Percentiles rank a stretch among this genome's conserved stretches.
These are phyloP conservation scores for Vitis vinifera DNA, from an alignment of 164 flowering plant species.

Conservation along the genomic window DNA sequence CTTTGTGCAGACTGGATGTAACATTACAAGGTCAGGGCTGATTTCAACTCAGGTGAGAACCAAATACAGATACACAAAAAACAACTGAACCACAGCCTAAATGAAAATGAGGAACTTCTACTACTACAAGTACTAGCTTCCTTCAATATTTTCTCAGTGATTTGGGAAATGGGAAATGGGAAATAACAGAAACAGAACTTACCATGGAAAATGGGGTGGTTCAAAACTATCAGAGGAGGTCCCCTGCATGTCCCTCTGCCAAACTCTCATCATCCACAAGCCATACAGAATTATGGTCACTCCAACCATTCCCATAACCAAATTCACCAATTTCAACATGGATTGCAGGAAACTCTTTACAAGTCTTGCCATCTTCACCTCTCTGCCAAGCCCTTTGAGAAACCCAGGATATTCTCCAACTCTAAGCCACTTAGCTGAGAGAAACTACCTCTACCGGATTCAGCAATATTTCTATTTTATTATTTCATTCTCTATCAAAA, in stretches of 20 bases:
- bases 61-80: no score
- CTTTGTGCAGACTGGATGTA: no score
- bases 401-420: not conserved
- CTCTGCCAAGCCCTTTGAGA: not conserved
- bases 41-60: no score
- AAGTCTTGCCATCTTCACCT: constrained; percentile 33
- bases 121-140: no score
- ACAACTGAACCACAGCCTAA: no score
- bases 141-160: no score
- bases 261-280: constrained; percentile 32
- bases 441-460: not conserved
- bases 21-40: no score
- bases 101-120: no score
- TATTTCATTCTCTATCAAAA: no score
- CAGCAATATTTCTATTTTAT: not conserved
- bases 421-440: not conserved
- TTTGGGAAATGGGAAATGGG: no score
- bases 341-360: constrained; percentile 42
- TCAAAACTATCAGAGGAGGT: constrained; percentile 1
- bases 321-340: constrained; percentile 44
- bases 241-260: constrained; percentile 24
- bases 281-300: constrained; percentile 27
- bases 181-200: not conserved
- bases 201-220: constrained; percentile 39
- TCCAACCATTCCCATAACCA: constrained; percentile 31